Conservation (phyloP, 441 rosid species). For the Daphne laureola region DNA sequence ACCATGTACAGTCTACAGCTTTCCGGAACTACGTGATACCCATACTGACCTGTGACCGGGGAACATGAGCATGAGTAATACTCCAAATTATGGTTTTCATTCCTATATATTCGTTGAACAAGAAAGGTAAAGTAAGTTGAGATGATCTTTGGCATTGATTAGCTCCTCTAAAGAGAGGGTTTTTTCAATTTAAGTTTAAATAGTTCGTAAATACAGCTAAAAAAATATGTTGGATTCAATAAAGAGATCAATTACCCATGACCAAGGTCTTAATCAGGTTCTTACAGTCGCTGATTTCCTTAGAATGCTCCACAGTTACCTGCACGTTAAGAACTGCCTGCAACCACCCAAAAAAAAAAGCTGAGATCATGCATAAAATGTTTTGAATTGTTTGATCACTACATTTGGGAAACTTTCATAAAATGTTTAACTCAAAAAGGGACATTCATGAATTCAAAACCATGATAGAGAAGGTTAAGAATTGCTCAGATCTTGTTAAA, state of each 20-base stretch:
- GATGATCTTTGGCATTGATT: neutral
- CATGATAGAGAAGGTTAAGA: no score
- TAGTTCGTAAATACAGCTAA: neutral
- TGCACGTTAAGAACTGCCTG: conserved; percentile 98
- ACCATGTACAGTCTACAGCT: conserved; percentile 6
- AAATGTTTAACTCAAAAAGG: no score
- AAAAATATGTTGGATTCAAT: neutral
- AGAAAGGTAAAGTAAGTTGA: conserved; percentile 1
- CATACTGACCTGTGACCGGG: conserved; percentile 72
- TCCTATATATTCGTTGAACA: conserved; percentile 38
- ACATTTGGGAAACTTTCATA: no score
- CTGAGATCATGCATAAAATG: neutral
- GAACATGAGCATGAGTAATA: conserved; percentile 91
- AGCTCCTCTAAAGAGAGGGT: neutral
- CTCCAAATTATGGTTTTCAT: conserved; percentile 99
- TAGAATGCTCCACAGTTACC: conserved; percentile 93
- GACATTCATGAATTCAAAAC: no score
- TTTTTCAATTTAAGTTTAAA: neutral
- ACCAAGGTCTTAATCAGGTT: conserved; percentile 95
- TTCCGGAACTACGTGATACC: no score
- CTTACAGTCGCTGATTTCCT: conserved; percentile 95
- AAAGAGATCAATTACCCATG: conserved; percentile 59
- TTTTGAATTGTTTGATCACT: no score
- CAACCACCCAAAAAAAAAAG: conserved; percentile 24
- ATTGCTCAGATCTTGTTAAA: no score